These are phyloP conservation scores for Planoprotostelium fungivorum DNA, from an alignment of 78 protist species.

Conservation along the genomic window DNA sequence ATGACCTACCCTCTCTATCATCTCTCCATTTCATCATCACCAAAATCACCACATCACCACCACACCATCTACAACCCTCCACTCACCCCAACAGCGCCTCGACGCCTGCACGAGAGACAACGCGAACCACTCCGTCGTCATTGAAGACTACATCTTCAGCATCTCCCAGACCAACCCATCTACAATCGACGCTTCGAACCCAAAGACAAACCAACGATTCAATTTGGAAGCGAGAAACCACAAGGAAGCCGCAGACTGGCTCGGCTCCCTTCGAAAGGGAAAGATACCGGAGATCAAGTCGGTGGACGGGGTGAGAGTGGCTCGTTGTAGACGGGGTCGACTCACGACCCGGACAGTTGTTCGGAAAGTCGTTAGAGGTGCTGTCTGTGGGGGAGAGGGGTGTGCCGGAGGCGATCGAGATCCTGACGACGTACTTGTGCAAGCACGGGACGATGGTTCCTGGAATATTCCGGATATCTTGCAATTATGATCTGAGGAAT, in stretches of 20 bases:
- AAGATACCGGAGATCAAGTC: no score
- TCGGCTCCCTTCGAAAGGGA: not conserved
- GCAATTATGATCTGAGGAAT: not conserved
- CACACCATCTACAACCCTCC: no score
- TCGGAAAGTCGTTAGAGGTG: not conserved
- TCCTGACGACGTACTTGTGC: not conserved
- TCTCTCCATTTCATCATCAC: no score
- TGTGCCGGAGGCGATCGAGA: not conserved
- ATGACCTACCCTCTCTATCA: no score
- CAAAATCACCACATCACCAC: no score
- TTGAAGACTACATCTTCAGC: not conserved
- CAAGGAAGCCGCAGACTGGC: not conserved
- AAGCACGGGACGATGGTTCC: not conserved
- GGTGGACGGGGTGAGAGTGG: no score
- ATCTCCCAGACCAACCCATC: not conserved
- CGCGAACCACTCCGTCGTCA: not conserved
- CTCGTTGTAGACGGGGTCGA: no score
- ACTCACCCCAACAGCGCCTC: no score
- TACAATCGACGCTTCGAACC: not conserved
- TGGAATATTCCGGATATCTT: not conserved
- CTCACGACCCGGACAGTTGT: not conserved
- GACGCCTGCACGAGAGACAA: not conserved
- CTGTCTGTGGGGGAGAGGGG: not conserved
- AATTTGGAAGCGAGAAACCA: not conserved
- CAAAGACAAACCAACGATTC: not conserved